Evolutionary conservation across 306 rosid genomes (phyloP).

Genomic region (Lathyrus aphaca): DNA sequence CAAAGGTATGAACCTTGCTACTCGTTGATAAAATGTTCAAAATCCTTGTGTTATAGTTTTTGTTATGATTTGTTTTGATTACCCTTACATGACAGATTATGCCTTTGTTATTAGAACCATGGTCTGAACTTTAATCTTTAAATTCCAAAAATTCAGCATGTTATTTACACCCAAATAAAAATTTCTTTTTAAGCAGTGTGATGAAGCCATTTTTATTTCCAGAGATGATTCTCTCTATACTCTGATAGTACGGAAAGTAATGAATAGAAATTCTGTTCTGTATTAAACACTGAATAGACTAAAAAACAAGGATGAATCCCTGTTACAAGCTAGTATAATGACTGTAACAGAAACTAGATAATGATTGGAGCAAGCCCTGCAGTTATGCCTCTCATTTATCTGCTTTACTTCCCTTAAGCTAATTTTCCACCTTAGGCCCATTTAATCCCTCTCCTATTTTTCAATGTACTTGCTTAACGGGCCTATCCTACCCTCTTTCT

Average conservation of each 20-base stretch:
- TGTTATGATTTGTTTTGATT: conserved; percentile 27
- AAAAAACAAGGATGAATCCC: neutral
- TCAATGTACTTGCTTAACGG: neutral
- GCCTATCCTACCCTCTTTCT: neutral
- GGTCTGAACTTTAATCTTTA: neutral
- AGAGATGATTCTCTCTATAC: conserved; percentile 19
- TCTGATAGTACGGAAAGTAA: neutral
- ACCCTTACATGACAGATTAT: no score
- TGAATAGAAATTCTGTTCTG: neutral
- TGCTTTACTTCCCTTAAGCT: neutral
- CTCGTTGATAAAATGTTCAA: conserved; percentile 18
- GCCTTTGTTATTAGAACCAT: no score
- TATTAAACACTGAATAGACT: neutral
- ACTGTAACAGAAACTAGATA: neutral
- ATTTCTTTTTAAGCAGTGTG: conserved; percentile 15
- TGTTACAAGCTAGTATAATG: conserved; percentile 1
- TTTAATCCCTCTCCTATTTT: conserved; percentile 2
- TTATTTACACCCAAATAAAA: neutral
- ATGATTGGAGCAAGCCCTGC: neutral
- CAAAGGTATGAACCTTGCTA: conserved; percentile 61
- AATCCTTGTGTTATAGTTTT: conserved; percentile 20
- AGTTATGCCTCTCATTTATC: neutral
- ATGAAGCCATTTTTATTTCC: conserved; percentile 31
- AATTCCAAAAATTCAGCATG: conserved; percentile 13
- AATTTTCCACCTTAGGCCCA: neutral